Base-by-base conservation (phyloP, 148 eudicot species). In the Amaranthus cruentus region DNA sequence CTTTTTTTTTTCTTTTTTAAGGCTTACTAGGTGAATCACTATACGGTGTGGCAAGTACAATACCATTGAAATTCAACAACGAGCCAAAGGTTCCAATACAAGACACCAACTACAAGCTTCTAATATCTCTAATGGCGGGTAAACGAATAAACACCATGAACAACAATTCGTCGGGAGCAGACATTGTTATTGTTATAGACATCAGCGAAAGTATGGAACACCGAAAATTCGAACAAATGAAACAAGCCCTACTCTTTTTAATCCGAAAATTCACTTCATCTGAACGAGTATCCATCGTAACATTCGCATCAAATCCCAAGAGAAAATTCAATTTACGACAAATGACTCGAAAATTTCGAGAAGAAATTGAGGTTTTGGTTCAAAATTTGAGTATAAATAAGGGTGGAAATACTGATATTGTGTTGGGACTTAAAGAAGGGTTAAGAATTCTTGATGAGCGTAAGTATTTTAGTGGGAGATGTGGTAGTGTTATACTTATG, bases 221-320 rank as follows among this genome's bases (percentile, higher is more conserved):
- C 5, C 46, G 44, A 10, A 80, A 71, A 51, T 9, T 80, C 47
- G n/a, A 18, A 1, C 56, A 64, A 52, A 49, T 80, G 63, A 75
- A 80, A 60, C 56, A 52, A 3, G 76, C 76, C 0, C 49, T 71
- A 62, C 54, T 21, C 1, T 75, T 80, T n/a, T 4, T 76, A 49
- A 75, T 75, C 47, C 46, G n/a, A 15, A 79, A 75, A 43, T 72
- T 79, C 1, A 71, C 69, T 69, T 42, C 62, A 0, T 58, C 14
- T 3, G 76, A 80, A 44, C 75, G 79, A 46, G n/a, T 80, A 6
- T 80, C 76, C 0, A 10, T 80, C 11, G 69, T 80, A 57, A 80
- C 71, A 1, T 71, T 80, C 28, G 54, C 76, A 1, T 14, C 50
- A 0, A 4, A 2, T 2, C 28, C 83, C 9, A 6, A 58, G 2